Base-by-base conservation (phyloP, 495 filamentous ascomycete genomes). In the Diplogelasinospora grovesii region DNA sequence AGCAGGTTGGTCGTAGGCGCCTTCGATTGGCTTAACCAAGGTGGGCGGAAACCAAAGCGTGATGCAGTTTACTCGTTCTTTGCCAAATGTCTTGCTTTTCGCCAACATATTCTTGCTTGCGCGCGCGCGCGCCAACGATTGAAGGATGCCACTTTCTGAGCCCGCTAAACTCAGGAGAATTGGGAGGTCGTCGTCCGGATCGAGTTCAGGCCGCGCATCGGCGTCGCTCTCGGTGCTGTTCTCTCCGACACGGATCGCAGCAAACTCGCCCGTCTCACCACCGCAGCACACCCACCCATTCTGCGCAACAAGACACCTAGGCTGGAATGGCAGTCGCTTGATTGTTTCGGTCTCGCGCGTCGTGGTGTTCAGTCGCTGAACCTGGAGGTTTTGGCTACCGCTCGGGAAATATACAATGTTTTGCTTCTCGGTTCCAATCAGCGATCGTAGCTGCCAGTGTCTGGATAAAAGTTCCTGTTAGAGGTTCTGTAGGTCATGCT, bases 231-330 rank as follows among this genome's bases (percentile, higher is more conserved):
- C 59, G 18, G 40, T 43, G 22, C 29, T 50, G 6, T 52, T 47
- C 32, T 43, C 74, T 29, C 64, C 62, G 33, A 86, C 70, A 46
- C 68, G 74, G 46, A 98, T 83, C 26, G 87, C 78, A 39, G 83
- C 80, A 54, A 93, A 94, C 56, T 89, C 79, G 35, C 92, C 92
- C 43, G 78, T 73, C 36, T 89, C 81, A 36, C 93, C 92, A 24
- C 90, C 92, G 22, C 85, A 83, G 50, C 84, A 93, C 13, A 97
- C 74, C 86, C 86, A 97, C 36, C 86, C 87, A 57, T 85, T 75
- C 15, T 77, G 81, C 26, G 87, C 80, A 14, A 85, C 83, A 23
- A 96, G 76, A 64, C 92, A 97, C 62, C 82, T 73, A 13, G 87
- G 86, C 36, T 78, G 71, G 61, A 95, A 97, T 3, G 83, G 78